Base-by-base conservation (phyloP, 2,329 filamentous ascomycete species). In the Plectosphaerella cucumerina region DNA sequence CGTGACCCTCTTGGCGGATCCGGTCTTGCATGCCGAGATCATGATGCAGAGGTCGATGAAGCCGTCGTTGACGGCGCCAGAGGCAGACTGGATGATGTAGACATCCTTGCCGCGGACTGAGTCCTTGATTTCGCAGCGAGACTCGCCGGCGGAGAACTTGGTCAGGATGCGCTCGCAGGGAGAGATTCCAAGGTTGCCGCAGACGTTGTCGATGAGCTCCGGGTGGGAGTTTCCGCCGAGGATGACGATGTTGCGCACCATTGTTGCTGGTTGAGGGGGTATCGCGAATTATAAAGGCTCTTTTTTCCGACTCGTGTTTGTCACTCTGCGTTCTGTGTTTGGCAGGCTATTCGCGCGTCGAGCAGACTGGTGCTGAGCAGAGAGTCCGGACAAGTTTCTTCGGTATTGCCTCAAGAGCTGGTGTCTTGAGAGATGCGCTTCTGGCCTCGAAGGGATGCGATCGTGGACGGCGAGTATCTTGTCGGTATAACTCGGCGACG, bases 71-170 rank as follows among this genome's bases (percentile, higher is more conserved):
- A 97, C 90, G 62, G 88, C 89, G 57, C 90, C 91, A 60, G 90
- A 90, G 60, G 90, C 91, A 41, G 90, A 94, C 72, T 97, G 93
- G 63, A 99, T 90, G 67, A 97, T 97, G 75, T 95, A 99, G 68
- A 97, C 94, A 83, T 99, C 94, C 70, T 99, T 99, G 61, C 90
- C 94, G 61, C 94, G 88, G 48, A 99, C 94, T 14, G 91, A 96
- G 71, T 99, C 94, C 68, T 92, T 82, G 64, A 99, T 96, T 71
- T 97, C 94, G 56, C 96, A 93, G 50, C 93, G 85, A 59, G 89
- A 96, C 75, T 97, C 94, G 59, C 94, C 94, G 48, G 94, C 90
- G 31, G 91, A 90, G 75, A 99, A 99, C 74, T 97, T 97, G 65
- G 79, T 82, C 47, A 97, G 84, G 55, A 92, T 84, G 60, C 93